Conservation (phyloP, 2,329 filamentous ascomycete genomes). For the Diplodia sapinea region DNA sequence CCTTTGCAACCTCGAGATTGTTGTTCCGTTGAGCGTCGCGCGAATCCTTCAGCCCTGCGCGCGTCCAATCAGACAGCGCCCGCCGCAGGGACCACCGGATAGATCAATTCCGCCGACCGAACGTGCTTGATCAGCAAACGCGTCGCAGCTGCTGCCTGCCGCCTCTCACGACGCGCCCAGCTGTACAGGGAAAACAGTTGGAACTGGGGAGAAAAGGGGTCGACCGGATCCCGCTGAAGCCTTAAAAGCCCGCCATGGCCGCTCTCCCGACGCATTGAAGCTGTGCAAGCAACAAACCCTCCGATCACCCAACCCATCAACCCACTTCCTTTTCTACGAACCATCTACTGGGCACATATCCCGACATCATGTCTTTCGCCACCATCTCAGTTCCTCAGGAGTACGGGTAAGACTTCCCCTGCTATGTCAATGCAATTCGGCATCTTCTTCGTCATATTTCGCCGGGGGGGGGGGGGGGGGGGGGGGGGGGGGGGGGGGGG, state of each 20-base stretch:
- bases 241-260: constrained; percentile 6
- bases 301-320: background rate
- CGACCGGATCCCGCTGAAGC: background rate
- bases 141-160: background rate
- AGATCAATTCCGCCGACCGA: constrained; percentile 17
- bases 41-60: background rate
- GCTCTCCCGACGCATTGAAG: too few species aligned
- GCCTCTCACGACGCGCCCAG: background rate
- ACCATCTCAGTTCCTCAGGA: constrained; percentile 39
- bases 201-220: background rate
- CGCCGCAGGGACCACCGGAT: constrained; percentile 8
- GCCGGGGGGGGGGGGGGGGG: too few species aligned
- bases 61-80: background rate
- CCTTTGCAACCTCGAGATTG: background rate
- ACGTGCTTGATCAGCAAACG: constrained; percentile 21
- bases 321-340: constrained; percentile 1
- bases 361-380: constrained; percentile 23
- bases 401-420: constrained; percentile 41
- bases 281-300: background rate
- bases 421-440: background rate
- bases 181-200: background rate
- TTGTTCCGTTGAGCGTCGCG: background rate
- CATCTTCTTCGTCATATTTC: background rate
- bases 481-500: too few species aligned
- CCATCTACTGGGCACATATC: background rate